These are phyloP conservation scores for Neotropicomus parvogracilis DNA, from an alignment of 1,284 basidiomycete genomes.

Conservation along the genomic window DNA sequence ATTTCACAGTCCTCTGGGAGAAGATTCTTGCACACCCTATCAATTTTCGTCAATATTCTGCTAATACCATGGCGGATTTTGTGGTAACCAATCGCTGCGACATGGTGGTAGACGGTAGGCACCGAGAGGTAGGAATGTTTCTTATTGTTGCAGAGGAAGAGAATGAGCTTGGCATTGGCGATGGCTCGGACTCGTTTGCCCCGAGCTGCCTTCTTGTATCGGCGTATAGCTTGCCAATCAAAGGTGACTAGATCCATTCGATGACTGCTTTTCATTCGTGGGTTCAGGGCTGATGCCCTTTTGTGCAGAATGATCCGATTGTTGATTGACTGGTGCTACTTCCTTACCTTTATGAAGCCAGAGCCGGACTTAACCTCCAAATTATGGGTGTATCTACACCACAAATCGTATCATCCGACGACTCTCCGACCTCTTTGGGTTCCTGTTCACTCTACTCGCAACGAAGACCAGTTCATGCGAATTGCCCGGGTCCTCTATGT, in stretches of 20 bases:
- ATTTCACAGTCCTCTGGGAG: neutral
- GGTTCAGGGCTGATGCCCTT: neutral
- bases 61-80: neutral
- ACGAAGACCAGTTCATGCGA: slow-evolving; percentile 3
- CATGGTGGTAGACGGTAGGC: too few relatives aligned
- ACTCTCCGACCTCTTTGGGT: slow-evolving; percentile 23
- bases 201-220: slow-evolving; percentile 15
- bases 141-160: slow-evolving; percentile 10
- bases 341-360: too few relatives aligned
- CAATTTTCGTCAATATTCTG: fast-evolving
- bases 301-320: slow-evolving; percentile 1
- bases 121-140: neutral
- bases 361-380: too few relatives aligned
- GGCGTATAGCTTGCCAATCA: neutral
- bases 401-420: slow-evolving; percentile 12
- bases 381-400: slow-evolving; percentile 14
- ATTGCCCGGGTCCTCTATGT: slow-evolving; percentile 12
- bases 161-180: slow-evolving; percentile 3
- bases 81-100: neutral
- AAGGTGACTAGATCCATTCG: slow-evolving; percentile 5
- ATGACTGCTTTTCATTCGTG: too few relatives aligned
- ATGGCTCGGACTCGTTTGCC: slow-evolving; percentile 13
- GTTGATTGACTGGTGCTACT: too few relatives aligned
- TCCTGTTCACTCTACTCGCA: slow-evolving; percentile 4
- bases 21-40: neutral